Evolutionary conservation across 495 filamentous ascomycete genomes (phyloP).

Genomic region (Podospora bellae-mahoneyi): DNA sequence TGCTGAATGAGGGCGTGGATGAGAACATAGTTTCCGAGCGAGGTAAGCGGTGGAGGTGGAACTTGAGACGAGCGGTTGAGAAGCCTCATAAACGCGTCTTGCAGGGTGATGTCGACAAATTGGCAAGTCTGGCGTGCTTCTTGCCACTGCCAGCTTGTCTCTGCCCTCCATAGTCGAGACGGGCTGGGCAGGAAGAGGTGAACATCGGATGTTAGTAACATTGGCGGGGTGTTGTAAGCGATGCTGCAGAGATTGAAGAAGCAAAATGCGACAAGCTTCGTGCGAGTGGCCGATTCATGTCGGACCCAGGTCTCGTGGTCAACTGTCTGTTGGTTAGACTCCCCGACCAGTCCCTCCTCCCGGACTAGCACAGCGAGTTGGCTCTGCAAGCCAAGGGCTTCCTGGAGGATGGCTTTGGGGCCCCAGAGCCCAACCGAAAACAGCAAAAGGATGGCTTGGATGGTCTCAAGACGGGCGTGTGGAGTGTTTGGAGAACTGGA

Average conservation of each 20-base stretch:
- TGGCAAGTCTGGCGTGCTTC: constrained; percentile 43
- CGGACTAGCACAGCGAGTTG: constrained; percentile 52
- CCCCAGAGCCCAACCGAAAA: constrained; percentile 58
- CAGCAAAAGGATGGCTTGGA: constrained; percentile 54
- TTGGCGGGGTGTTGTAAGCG: constrained; percentile 54
- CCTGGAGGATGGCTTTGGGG: constrained; percentile 53
- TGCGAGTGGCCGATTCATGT: constrained; percentile 51
- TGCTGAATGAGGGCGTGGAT: constrained; percentile 68
- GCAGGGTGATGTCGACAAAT: constrained; percentile 46
- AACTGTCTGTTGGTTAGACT: constrained; percentile 35
- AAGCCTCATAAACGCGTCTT: constrained; percentile 47
- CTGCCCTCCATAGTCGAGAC: constrained; percentile 52
- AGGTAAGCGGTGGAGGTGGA: constrained; percentile 53
- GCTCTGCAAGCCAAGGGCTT: constrained; percentile 53
- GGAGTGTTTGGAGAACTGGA: constrained; percentile 47
- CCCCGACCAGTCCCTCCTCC: constrained; percentile 49
- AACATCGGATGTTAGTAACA: constrained; percentile 61
- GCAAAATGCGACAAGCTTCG: constrained; percentile 56
- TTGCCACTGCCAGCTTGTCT: constrained; percentile 49
- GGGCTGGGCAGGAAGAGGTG: constrained; percentile 58
- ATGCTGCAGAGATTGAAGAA: constrained; percentile 60
- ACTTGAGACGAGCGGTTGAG: constrained; percentile 46
- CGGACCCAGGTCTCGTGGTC: constrained; percentile 61
- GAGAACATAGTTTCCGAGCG: constrained; percentile 63
- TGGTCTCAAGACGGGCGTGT: constrained; percentile 54